Evolutionary conservation across 805 yeast genomes (phyloP), one percentile per base, ranked within the genome.

Genomic region (Metschnikowia henanensis): DNA sequence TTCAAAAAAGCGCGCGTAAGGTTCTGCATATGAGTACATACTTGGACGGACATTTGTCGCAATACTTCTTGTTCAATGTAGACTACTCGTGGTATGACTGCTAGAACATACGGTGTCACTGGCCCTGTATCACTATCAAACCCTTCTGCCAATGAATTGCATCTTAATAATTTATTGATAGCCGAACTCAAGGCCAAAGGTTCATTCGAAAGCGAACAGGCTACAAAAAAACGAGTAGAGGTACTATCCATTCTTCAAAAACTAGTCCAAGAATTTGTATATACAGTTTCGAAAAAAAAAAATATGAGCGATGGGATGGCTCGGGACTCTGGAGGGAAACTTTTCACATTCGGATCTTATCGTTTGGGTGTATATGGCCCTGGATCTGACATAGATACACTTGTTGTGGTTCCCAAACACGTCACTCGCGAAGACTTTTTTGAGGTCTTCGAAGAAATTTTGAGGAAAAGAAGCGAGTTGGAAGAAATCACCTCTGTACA

Each of bases 251-350:
- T 76, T 6, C 64, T 94, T 49, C 98, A 94, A 61, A 75, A 79
- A 50, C 58, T 94, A 56, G 79, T 87, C 0, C 79, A 84, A 55
- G 87, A 84, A 51, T 92, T 92, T 66, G 99, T 94, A 1, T 86
- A 80, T 57, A 77, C 68, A 12, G 97, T 90, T 7, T 84, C 95
- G 3, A 75, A 79, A 51, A 79, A 75, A 49, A 90, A 86, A 59
- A 91, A 92, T 59, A 90, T 94, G 97, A 81, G 90, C 28, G 98
- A 94, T 48, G 97, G 97, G 2, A 90, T 94, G 97, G 96, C 98
- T 0, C 77, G 72, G 43, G 99, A 94, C 64, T 95, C 98, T 0
- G 99, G 99, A 30, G 99, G 99, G 29, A 94, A 94, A 62, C 81
- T 94, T n/a, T 94, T 91, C 62, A 90, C 97, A 0, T 94, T 79